A percentile compares a stretch with the other conserved stretches of the same genome.
phyloP scores from a whole-genome alignment of 2,329 filamentous ascomycete genomes.

The Colletotrichum sansevieriae region DNA sequence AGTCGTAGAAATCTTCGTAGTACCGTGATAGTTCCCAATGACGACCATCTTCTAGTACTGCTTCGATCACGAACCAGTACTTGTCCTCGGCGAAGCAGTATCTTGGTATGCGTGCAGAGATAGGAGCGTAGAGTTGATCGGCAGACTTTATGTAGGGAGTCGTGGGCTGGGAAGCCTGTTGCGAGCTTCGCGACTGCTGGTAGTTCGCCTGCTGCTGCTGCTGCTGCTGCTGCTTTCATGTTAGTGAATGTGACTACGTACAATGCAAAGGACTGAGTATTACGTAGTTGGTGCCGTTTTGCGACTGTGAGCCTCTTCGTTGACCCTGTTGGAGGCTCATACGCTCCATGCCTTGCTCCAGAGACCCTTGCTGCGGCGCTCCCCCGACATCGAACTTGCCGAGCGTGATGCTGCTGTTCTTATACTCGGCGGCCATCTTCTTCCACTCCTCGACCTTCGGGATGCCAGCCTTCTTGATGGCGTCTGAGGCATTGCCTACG shows the following conservation, averaged over 20 bases:
- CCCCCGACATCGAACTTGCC: slow-evolving; percentile 82
- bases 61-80: slow-evolving; percentile 98
- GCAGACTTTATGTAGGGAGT: slow-evolving; percentile 56
- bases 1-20: slow-evolving; percentile 99
- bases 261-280: slow-evolving; percentile 33
- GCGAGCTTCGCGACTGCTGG: slow-evolving; percentile 45
- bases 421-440: slow-evolving; percentile 99
- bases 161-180: slow-evolving; percentile 56
- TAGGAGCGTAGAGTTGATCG: slow-evolving; percentile 77
- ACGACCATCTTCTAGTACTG: slow-evolving; percentile 87
- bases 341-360: slow-evolving; percentile 80
- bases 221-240: slow-evolving; percentile 47
- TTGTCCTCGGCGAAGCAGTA: slow-evolving; percentile 98
- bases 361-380: slow-evolving; percentile 54
- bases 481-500: slow-evolving; percentile 84
- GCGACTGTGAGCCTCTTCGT: slow-evolving; percentile 54
- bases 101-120: slow-evolving; percentile 86
- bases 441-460: slow-evolving; percentile 99
- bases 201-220: slow-evolving; percentile 50
- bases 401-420: slow-evolving; percentile 97
- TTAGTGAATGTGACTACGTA: background rate
- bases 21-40: slow-evolving; percentile 95
- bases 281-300: slow-evolving; percentile 63
- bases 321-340: slow-evolving; percentile 78
- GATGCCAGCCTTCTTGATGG: slow-evolving; percentile 88